Percentiles rank a stretch among this genome's conserved stretches.
Conservation (phyloP, 306 rosid species). For the Rosa lucieae region DNA sequence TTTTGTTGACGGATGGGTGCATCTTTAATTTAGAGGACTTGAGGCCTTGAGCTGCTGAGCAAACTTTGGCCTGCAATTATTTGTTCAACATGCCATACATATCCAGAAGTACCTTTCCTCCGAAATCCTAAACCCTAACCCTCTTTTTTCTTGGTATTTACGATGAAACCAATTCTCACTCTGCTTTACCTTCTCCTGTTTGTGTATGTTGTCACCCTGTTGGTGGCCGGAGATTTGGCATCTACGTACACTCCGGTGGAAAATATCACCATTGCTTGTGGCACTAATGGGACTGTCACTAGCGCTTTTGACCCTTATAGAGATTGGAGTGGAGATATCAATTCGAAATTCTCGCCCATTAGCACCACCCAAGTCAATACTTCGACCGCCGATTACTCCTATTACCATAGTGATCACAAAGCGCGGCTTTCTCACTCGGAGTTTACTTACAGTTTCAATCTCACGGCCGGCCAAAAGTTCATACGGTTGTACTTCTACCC, state of each 20-base stretch:
- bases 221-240: neutral
- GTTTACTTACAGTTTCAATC: slow-evolving; percentile 4
- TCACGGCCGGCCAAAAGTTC: slow-evolving; percentile 22
- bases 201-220: neutral
- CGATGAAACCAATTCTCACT: neutral
- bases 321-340: slow-evolving; percentile 18
- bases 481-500: slow-evolving; percentile 18
- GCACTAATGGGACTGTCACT: neutral
- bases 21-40: neutral
- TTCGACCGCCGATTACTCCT: too few species aligned
- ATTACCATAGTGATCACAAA: too few species aligned
- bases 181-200: neutral
- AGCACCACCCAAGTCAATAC: neutral
- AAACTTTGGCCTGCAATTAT: neutral
- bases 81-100: neutral
- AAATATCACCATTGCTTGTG: slow-evolving; percentile 24
- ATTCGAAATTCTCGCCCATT: neutral
- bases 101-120: neutral
- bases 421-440: neutral
- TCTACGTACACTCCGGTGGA: neutral
- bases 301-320: neutral
- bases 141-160: neutral
- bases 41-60: too few species aligned
- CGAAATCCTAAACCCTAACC: too few species aligned
- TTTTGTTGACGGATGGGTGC: too few species aligned